Conservation (phyloP, 345 rosid species). For the Syzygium aqueum region DNA sequence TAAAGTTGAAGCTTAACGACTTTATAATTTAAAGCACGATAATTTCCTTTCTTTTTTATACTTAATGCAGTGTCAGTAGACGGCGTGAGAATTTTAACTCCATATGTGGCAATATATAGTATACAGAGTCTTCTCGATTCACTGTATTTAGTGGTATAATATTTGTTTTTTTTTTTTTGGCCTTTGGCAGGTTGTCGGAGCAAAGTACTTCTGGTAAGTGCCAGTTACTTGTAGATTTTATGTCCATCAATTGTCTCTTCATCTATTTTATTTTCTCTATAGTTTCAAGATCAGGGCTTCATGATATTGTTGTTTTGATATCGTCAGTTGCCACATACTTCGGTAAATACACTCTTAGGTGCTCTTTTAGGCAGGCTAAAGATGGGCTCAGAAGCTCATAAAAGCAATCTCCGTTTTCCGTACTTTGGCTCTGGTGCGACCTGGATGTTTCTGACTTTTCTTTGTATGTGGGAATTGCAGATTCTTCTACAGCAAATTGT, state of each 20-base stretch:
- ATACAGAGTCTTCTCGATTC: not conserved
- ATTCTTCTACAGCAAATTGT: constrained; percentile 48
- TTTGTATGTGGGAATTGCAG: constrained; percentile 25
- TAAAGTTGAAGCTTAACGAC: not conserved
- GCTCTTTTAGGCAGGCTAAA: not conserved
- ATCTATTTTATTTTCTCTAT: not conserved
- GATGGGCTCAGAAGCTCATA: too few species aligned
- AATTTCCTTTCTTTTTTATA: not conserved
- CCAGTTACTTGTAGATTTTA: not conserved
- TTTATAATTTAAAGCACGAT: not conserved
- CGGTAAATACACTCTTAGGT: not conserved
- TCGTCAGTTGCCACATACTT: not conserved
- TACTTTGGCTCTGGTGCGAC: not conserved
- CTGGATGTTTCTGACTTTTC: not conserved
- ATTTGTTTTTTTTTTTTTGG: constrained; percentile 6
- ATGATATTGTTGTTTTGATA: not conserved
- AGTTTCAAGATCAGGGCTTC: not conserved
- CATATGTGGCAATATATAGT: not conserved
- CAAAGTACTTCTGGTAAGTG: constrained; percentile 64
- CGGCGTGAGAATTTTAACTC: not conserved
- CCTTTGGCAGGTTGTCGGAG: constrained; percentile 68
- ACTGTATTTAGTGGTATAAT: not conserved
- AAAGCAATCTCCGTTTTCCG: not conserved
- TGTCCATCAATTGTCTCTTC: not conserved
- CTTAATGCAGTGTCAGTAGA: not conserved